Conservation (phyloP, 2,329 filamentous ascomycete species). For the Penicillium sp. region DNA sequence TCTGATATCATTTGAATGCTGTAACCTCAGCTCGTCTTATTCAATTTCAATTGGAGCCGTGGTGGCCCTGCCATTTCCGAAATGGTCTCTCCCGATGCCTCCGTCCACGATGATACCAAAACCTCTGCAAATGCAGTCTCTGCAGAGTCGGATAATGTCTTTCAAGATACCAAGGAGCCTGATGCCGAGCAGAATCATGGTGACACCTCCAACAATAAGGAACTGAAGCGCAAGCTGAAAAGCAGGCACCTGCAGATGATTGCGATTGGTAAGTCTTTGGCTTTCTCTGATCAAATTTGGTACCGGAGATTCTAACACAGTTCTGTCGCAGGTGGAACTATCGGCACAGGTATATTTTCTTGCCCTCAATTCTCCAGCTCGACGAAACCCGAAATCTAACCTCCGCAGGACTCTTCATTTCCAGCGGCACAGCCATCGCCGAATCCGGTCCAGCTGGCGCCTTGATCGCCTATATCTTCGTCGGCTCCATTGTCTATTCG, state of each 20-base stretch:
- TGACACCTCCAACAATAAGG: slow-evolving; percentile 8
- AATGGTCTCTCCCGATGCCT: slow-evolving; percentile 13
- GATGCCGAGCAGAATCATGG: slow-evolving; percentile 19
- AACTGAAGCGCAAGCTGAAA: slow-evolving; percentile 23
- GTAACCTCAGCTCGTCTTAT: not conserved
- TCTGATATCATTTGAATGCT: not conserved
- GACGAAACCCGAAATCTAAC: slow-evolving; percentile 4
- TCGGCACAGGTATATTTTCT: slow-evolving; percentile 19
- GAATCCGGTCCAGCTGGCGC: slow-evolving; percentile 63
- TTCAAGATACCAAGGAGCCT: slow-evolving; percentile 12
- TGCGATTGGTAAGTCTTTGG: slow-evolving; percentile 17
- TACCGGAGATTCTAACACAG: slow-evolving; percentile 5
- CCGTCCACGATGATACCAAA: not conserved
- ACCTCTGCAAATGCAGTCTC: not conserved
- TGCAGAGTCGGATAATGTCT: slow-evolving; percentile 8
- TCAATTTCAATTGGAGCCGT: not conserved
- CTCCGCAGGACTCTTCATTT: slow-evolving; percentile 62
- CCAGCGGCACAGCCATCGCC: slow-evolving; percentile 60
- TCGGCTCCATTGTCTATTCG: slow-evolving; percentile 69
- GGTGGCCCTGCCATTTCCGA: not conserved
- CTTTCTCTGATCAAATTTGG: not conserved
- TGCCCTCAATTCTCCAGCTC: not conserved
- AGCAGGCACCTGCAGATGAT: slow-evolving; percentile 25
- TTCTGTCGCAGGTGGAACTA: slow-evolving; percentile 17
- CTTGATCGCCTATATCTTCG: slow-evolving; percentile 65